Conservation (phyloP, 768 basidiomycete genomes). For the Amanita inopinata region DNA sequence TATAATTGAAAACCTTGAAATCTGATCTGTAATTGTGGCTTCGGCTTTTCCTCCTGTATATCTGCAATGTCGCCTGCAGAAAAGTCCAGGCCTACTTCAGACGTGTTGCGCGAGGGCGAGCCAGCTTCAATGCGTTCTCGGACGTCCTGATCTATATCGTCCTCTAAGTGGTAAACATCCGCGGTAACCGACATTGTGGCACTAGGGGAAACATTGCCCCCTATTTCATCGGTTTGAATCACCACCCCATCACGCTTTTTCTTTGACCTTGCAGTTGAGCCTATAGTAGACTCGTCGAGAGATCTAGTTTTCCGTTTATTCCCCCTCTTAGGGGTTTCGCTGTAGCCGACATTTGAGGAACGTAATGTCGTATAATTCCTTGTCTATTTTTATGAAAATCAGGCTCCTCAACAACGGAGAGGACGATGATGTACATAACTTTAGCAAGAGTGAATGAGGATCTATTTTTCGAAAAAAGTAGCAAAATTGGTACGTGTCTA, state of each 20-base stretch:
- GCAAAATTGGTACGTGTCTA: slow-evolving; percentile 85
- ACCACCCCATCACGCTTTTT: background rate
- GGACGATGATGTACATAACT: slow-evolving; percentile 34
- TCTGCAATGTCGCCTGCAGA: slow-evolving; percentile 1
- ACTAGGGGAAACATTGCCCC: no score
- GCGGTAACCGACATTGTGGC: no score
- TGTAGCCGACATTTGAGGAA: no score
- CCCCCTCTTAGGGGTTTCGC: background rate
- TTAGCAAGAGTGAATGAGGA: slow-evolving; percentile 71
- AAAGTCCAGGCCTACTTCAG: background rate
- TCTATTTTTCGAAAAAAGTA: slow-evolving; percentile 83
- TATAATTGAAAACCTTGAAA: slow-evolving; percentile 67
- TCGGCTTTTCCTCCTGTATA: slow-evolving; percentile 57
- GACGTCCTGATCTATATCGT: slow-evolving; percentile 16
- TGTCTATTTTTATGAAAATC: no score
- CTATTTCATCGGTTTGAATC: no score
- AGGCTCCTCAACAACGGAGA: background rate
- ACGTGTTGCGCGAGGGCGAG: no score
- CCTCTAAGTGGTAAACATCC: no score
- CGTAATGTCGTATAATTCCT: no score
- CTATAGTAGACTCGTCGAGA: background rate
- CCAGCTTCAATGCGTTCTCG: no score
- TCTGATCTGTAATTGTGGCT: slow-evolving; percentile 52
- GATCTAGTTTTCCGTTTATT: slow-evolving; percentile 4
- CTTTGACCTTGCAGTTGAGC: slow-evolving; percentile 1